A percentile compares a stretch with the other conserved stretches of the same genome.
phyloP scores from a whole-genome alignment of 2,329 filamentous ascomycete species.

The Dryadomyces quercus-mongolicae region DNA sequence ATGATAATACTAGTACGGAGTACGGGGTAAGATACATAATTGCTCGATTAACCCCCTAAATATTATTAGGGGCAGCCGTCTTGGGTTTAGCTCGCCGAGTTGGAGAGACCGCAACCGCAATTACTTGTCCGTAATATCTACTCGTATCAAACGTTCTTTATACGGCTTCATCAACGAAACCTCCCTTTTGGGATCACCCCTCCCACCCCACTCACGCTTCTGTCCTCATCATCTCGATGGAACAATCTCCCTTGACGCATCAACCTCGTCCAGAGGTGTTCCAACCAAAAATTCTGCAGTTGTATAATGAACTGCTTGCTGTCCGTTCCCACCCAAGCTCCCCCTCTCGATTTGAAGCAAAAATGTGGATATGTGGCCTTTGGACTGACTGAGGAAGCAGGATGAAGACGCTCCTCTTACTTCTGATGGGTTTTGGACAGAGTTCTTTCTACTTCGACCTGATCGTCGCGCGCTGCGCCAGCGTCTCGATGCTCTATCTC shows the following conservation, averaged over 20 bases:
- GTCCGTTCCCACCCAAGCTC: neutral
- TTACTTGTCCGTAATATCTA: neutral
- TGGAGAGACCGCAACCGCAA: neutral
- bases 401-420: constrained; percentile 49
- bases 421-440: constrained; percentile 86
- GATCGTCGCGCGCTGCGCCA: constrained; percentile 56
- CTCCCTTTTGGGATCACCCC: neutral
- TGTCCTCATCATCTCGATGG: constrained; percentile 6
- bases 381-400: neutral
- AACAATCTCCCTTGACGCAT: constrained; percentile 80
- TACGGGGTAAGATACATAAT: no score
- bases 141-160: neutral
- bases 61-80: no score
- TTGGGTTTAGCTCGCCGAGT: no score
- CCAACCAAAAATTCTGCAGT: constrained; percentile 82
- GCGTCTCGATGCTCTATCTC: constrained; percentile 56
- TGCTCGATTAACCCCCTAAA: no score
- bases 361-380: neutral
- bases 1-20: no score
- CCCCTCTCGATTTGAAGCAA: neutral
- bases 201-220: neutral
- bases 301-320: constrained; percentile 72
- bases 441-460: constrained; percentile 84
- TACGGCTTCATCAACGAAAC: neutral
- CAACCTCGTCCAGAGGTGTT: constrained; percentile 83